These are phyloP conservation scores for Aspergillus alliaceus DNA, from an alignment of 2,329 filamentous ascomycete species.

Conservation along the genomic window DNA sequence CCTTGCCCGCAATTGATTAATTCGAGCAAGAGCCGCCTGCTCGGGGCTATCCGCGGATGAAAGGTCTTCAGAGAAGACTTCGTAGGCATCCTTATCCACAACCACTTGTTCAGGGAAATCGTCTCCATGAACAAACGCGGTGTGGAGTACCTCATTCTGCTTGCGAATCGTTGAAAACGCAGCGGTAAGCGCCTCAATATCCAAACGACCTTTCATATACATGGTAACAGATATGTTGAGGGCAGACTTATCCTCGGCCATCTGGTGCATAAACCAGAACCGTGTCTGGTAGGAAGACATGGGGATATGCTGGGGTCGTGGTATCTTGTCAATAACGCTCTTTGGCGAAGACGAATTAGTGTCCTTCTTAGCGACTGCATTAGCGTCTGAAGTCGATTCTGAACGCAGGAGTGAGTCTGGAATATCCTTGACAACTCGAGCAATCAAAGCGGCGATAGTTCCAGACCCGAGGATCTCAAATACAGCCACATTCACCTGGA, in stretches of 20 bases:
- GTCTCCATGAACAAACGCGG: not conserved
- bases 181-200: not conserved
- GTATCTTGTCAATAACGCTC: not conserved
- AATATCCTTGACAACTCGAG: not conserved
- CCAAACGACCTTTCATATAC: not conserved
- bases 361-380: not conserved
- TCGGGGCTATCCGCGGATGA: not conserved
- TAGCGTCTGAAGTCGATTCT: not conserved
- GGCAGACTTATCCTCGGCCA: not conserved
- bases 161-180: not conserved
- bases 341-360: not conserved
- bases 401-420: not conserved
- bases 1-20: not conserved
- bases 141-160: not conserved
- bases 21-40: not conserved
- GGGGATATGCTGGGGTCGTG: not conserved
- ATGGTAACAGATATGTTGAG: slow-evolving; percentile 1
- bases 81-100: not conserved
- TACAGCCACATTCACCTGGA: slow-evolving; percentile 1
- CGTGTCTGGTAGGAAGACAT: slow-evolving; percentile 3
- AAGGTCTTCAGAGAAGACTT: not conserved
- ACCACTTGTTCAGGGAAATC: not conserved
- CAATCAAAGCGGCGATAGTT: not conserved
- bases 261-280: slow-evolving; percentile 1
- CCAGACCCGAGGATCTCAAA: slow-evolving; percentile 1